Evolutionary conservation across 768 basidiomycete species (phyloP), one percentile per base, ranked within the genome.

Genomic region (Sarcodon sp.): DNA sequence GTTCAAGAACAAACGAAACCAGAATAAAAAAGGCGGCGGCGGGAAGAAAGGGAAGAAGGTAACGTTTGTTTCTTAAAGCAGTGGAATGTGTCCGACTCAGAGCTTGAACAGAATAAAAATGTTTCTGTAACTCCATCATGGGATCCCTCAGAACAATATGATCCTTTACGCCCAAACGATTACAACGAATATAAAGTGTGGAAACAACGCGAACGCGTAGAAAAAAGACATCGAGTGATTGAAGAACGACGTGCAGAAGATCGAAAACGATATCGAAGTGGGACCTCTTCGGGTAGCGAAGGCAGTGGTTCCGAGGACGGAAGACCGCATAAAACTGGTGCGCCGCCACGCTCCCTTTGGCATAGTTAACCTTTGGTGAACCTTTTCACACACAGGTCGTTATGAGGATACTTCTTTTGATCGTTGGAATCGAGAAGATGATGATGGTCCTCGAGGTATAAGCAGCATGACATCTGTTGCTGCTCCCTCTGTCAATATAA

Each of bases 141-240:
- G 88, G 87, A 91, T 62, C 88, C 88, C 4, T 59, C 64, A 49
- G 88, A 90, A 56, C 70, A 66, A 31, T 92, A 92, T 59, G 89
- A 92, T 53, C 84, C 87, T 1, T 64, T 80, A 16, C 77, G 84
- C 21, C 89, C 89, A 2, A 91, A 91, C 51, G 89, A 92, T 55
- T 90, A 91, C 64, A 80, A 83, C 54, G 89, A 91, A 55, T 91
- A 80, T 70, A 91, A 89, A 57, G 55, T 77, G 9, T 90, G 80
- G 80, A 82, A 82, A 54, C 76, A 78, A 52, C 79, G 78, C 49
- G 83, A 87, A 21, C 76, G 76, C 37, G 85, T 84, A 44, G 83
- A 89, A 54, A 68, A 77, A 38, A 72, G 82, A n/a, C 77, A 82
- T 53, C 72, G 79, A 33, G 59, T 75, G n/a, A 50, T 61, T 13